Percentiles rank a stretch among this genome's conserved stretches.
These are phyloP conservation scores for Sechiopsis laciniata DNA, from an alignment of 306 rosid species.

Conservation along the genomic window DNA sequence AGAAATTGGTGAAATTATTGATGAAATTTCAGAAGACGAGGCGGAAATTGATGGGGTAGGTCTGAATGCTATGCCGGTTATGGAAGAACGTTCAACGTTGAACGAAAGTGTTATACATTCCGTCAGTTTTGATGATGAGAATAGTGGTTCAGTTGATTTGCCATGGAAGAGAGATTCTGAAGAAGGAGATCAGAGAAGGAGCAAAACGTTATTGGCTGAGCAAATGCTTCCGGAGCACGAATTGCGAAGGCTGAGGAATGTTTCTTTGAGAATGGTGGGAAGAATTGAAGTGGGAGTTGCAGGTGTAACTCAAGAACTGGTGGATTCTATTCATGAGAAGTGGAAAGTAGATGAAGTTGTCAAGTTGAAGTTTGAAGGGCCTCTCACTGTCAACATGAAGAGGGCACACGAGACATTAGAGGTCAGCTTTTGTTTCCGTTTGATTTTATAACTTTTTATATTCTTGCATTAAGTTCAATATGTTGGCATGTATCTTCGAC, in stretches of 20 bases:
- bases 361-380: conserved; percentile 72
- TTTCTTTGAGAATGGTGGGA: conserved; percentile 72
- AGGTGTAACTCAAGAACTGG: conserved; percentile 69
- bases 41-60: conserved; percentile 21
- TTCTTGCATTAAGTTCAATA: not conserved
- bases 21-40: conserved; percentile 16
- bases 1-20: conserved; percentile 22
- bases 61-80: conserved; percentile 10
- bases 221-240: conserved; percentile 62
- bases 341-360: conserved; percentile 75
- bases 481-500: too few species aligned
- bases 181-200: conserved; percentile 38
- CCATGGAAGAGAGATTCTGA: conserved; percentile 28
- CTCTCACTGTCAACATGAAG: conserved; percentile 68
- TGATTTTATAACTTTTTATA: not conserved
- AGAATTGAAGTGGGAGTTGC: conserved; percentile 66
- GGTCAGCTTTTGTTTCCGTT: conserved; percentile 32
- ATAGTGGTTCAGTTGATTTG: conserved; percentile 21
- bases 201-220: conserved; percentile 56
- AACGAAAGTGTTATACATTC: conserved; percentile 7
- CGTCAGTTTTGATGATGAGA: not conserved
- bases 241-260: conserved; percentile 67
- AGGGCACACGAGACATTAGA: conserved; percentile 63
- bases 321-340: conserved; percentile 52
- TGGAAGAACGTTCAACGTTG: conserved; percentile 12